A percentile compares a stretch with the other conserved stretches of the same genome.
These are phyloP conservation scores for Lyophyllum decastes DNA, from an alignment of 768 basidiomycete species.

Conservation along the genomic window DNA sequence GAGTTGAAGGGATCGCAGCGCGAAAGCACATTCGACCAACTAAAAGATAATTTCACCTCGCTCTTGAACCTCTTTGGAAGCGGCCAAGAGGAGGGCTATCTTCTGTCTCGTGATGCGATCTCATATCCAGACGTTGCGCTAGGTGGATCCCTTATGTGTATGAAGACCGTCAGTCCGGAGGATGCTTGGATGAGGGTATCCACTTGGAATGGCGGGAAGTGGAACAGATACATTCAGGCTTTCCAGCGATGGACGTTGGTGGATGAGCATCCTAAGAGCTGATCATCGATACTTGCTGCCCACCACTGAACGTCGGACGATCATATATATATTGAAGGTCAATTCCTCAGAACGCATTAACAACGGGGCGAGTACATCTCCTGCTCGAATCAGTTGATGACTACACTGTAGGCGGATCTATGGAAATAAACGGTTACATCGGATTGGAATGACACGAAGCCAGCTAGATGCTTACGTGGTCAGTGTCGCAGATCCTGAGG, in stretches of 20 bases:
- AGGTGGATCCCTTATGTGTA: no score
- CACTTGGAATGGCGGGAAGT: conserved; percentile 28
- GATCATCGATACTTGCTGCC: no score
- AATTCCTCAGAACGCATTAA: background rate
- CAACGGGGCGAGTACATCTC: background rate
- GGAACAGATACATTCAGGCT: conserved; percentile 21
- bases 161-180: conserved; percentile 24
- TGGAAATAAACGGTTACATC: background rate
- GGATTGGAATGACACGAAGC: background rate
- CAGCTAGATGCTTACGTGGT: conserved; percentile 43
- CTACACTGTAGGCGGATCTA: conserved; percentile 48
- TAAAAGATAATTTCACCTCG: no score
- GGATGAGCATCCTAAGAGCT: no score
- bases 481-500: conserved; percentile 54
- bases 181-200: conserved; percentile 24
- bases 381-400: conserved; percentile 36
- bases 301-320: background rate
- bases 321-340: background rate
- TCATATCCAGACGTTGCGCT: no score
- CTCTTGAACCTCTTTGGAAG: no score
- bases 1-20: no score
- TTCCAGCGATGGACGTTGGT: background rate
- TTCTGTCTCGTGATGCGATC: no score
- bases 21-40: no score
- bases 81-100: no score